Conservation (phyloP, 1,284 basidiomycete species). For the Cryptococcus deneoformans region DNA sequence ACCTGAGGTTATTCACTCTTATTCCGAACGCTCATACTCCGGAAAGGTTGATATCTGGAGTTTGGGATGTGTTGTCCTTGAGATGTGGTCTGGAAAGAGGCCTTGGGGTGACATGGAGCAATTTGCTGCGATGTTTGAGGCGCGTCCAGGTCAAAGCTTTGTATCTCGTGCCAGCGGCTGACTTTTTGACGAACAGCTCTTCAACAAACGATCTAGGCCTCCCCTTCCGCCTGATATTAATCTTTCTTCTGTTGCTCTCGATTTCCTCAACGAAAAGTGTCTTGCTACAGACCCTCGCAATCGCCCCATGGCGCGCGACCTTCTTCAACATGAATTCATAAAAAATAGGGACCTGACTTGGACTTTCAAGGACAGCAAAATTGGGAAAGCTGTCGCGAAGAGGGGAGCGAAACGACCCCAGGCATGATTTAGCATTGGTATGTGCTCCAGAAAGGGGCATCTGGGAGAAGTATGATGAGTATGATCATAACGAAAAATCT, state of each 20-base stretch:
- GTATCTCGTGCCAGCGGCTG: not conserved
- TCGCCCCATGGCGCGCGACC: constrained; percentile 77
- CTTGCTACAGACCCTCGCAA: constrained; percentile 86
- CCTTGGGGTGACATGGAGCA: constrained; percentile 91
- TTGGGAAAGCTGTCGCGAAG: constrained; percentile 43
- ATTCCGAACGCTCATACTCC: constrained; percentile 77
- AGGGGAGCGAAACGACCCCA: constrained; percentile 12
- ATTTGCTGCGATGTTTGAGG: constrained; percentile 91
- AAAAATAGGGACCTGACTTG: constrained; percentile 64
- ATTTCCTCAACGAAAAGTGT: constrained; percentile 83
- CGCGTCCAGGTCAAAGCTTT: constrained; percentile 44
- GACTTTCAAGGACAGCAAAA: constrained; percentile 56
- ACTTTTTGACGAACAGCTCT: constrained; percentile 13
- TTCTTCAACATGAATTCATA: constrained; percentile 83
- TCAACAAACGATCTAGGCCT: constrained; percentile 67
- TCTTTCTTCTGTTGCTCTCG: constrained; percentile 70
- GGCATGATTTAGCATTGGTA: not conserved
- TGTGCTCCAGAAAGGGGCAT: not conserved
- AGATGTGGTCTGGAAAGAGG: constrained; percentile 95
- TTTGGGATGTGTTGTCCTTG: constrained; percentile 92
- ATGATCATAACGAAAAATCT: not conserved
- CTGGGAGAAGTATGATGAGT: not conserved
- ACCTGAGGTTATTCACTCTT: constrained; percentile 73
- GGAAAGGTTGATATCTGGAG: constrained; percentile 99
- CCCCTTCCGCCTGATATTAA: constrained; percentile 81